Evolutionary conservation across 768 basidiomycete genomes (phyloP).

Genomic region (Boletus eberwhitei): DNA sequence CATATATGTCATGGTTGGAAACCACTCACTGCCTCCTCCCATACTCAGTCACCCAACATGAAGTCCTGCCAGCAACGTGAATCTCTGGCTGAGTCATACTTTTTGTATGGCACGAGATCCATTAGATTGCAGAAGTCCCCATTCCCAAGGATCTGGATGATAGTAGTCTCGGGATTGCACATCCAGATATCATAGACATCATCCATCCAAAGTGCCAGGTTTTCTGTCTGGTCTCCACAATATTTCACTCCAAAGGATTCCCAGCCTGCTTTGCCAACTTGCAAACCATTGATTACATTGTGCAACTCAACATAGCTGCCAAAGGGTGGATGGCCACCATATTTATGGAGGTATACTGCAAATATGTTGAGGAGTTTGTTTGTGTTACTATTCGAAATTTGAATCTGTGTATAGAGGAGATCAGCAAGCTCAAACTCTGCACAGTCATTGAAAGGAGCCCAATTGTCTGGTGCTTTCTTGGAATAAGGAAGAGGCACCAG

Average conservation of each 20-base stretch:
- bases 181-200: background rate
- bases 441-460: background rate
- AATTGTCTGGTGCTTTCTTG: background rate
- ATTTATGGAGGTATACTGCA: too few relatives aligned
- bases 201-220: background rate
- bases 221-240: background rate
- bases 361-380: too few relatives aligned
- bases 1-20: too few relatives aligned
- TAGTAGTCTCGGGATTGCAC: background rate
- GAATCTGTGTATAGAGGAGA: too few relatives aligned
- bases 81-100: background rate
- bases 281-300: too few relatives aligned
- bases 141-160: background rate
- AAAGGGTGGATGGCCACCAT: too few relatives aligned
- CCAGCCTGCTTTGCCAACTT: background rate
- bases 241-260: background rate
- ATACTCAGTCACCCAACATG: conserved; percentile 2
- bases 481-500: background rate
- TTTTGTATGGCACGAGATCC: too few relatives aligned
- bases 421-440: background rate
- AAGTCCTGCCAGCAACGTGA: background rate
- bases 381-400: too few relatives aligned
- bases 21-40: conserved; percentile 4
- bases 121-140: background rate
- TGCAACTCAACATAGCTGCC: too few relatives aligned